Base-by-base conservation (phyloP, 2,329 filamentous ascomycete species). In the Botrytis porri region DNA sequence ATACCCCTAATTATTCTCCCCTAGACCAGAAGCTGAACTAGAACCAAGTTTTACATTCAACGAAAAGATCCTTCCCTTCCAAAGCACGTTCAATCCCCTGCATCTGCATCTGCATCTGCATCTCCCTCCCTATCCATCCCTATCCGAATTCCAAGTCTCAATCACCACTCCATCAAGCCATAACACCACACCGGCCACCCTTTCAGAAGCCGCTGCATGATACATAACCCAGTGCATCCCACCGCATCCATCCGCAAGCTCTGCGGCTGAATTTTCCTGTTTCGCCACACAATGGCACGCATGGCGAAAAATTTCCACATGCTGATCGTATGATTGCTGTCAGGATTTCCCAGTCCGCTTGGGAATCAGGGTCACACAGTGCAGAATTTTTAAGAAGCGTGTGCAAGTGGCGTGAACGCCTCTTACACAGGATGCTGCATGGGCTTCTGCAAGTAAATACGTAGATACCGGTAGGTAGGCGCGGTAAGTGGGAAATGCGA, bases 111-210 rank as follows among this genome's bases (percentile, higher is more conserved):
- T n/a, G n/a, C n/a, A n/a, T n/a, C n/a, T n/a, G n/a, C n/a, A n/a
- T n/a, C n/a, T n/a, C n/a, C n/a, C n/a, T n/a, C n/a, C n/a, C n/a
- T n/a, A n/a, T 25, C 22, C 45, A 5, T 51, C 45, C 45, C 45
- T 25, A 51, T 8, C 48, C 9, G 20, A n/a, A 3, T n/a, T 51
- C 48, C 51, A 16, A 6, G 12, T 54, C n/a, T 6, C 51, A 54
- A 54, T 54, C 48, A 29, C 8, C 51, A 7, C n/a, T 29, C 51
- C n/a, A 57, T 29, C n/a, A 51, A 51, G 25, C 25, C 48, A n/a
- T n/a, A n/a, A n/a, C 1, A 3, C 25, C 14, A 51, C 5, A 3
- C 48, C 48, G 12, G 5, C 0, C 5, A n/a, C 7, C n/a, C 18
- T 18, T 29, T 16, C 5, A 14, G 51, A 57, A 57, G 14, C n/a